phyloP scores from a whole-genome alignment of 2,329 filamentous ascomycete species.

The Lecanicillium sp. region DNA sequence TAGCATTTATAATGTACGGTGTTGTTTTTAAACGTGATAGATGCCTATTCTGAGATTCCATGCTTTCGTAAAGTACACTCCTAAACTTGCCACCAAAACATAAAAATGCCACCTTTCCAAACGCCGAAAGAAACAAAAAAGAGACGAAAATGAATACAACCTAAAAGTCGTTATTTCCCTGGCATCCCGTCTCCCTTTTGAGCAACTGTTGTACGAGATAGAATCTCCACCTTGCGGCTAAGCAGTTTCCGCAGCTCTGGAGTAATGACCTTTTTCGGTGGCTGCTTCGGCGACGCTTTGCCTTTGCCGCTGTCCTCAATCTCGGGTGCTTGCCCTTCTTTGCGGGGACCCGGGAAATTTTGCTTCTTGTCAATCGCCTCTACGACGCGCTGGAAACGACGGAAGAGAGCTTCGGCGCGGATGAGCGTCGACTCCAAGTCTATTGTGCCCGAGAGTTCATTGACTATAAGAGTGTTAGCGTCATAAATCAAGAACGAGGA shows the following conservation, averaged over 20 bases:
- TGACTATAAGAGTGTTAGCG: constrained; percentile 50
- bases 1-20: background rate
- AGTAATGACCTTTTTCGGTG: constrained; percentile 35
- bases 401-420: constrained; percentile 81
- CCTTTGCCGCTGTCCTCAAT: constrained; percentile 18
- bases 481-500: background rate
- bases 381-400: constrained; percentile 77
- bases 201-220: constrained; percentile 28
- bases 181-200: constrained; percentile 28
- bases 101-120: background rate
- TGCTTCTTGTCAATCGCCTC: constrained; percentile 88
- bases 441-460: constrained; percentile 88
- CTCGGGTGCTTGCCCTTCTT: constrained; percentile 1
- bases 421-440: constrained; percentile 81
- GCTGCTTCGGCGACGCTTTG: constrained; percentile 27
- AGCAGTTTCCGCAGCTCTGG: constrained; percentile 48
- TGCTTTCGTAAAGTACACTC: too few relatives aligned
- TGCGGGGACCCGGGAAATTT: constrained; percentile 62
- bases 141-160: background rate
- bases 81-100: background rate
- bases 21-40: background rate
- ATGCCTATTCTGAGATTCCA: background rate
- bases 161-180: constrained; percentile 13
- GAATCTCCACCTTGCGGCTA: constrained; percentile 37
- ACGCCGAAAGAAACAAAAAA: background rate